These are phyloP conservation scores for Ambrosiella beaveri DNA, from an alignment of 2,329 filamentous ascomycete genomes.

Conservation along the genomic window DNA sequence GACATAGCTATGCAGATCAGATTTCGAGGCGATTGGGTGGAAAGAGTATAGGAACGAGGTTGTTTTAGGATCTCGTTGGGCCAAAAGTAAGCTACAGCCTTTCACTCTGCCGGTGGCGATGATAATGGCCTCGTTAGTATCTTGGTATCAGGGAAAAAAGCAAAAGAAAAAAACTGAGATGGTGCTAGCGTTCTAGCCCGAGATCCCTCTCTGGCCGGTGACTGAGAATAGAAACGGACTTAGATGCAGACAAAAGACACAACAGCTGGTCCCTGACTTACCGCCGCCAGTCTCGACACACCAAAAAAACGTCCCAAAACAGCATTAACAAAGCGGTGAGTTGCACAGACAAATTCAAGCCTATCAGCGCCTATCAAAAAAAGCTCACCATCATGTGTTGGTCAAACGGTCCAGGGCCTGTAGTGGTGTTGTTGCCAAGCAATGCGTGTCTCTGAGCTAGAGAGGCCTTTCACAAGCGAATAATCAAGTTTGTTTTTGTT, in stretches of 20 bases:
- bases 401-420: neutral
- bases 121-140: no score
- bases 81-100: no score
- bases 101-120: no score
- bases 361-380: neutral
- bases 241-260: no score
- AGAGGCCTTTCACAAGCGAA: neutral
- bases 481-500: neutral
- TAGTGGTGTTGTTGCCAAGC: neutral
- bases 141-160: no score
- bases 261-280: no score
- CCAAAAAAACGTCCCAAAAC: neutral
- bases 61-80: neutral
- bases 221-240: no score
- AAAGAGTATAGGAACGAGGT: neutral
- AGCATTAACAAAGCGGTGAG: neutral
- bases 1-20: neutral
- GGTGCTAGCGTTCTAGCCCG: no score
- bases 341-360: neutral
- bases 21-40: neutral
- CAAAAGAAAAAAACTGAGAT: no score
- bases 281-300: neutral
- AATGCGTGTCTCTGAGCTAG: neutral
- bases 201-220: no score
- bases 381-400: neutral